Conservation (phyloP, 192 early-diverging fungal genomes). For the Coemansia asiatica region DNA sequence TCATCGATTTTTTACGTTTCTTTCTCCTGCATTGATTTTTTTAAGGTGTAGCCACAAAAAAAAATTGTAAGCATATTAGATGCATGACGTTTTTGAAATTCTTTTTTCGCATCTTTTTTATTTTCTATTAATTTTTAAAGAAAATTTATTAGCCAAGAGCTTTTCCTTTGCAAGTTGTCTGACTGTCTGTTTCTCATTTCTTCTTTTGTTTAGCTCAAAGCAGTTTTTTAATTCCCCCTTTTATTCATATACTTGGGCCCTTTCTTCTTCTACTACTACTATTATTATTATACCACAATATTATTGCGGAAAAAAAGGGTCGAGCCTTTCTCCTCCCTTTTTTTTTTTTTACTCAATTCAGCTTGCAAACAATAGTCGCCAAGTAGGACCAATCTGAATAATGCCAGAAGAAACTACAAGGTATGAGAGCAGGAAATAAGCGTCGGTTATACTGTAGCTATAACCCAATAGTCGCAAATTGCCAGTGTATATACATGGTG, state of each 20-base stretch:
- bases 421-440: background rate
- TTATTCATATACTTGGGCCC: no score
- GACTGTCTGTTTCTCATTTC: no score
- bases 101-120: background rate
- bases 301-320: background rate
- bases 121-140: background rate
- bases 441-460: no score
- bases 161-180: no score
- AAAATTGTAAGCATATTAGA: background rate
- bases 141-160: background rate
- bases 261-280: no score
- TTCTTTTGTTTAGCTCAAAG: no score
- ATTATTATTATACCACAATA: background rate
- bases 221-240: no score
- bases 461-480: background rate
- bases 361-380: background rate
- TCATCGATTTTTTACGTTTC: no score
- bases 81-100: background rate
- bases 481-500: background rate
- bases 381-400: background rate
- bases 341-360: conserved; percentile 4
- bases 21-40: no score
- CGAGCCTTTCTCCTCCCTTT: background rate
- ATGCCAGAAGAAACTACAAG: conserved; percentile 6
- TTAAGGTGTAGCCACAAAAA: background rate